Evolutionary conservation across 2,329 filamentous ascomycete genomes (phyloP).

Genomic region (Tothia fuscella): DNA sequence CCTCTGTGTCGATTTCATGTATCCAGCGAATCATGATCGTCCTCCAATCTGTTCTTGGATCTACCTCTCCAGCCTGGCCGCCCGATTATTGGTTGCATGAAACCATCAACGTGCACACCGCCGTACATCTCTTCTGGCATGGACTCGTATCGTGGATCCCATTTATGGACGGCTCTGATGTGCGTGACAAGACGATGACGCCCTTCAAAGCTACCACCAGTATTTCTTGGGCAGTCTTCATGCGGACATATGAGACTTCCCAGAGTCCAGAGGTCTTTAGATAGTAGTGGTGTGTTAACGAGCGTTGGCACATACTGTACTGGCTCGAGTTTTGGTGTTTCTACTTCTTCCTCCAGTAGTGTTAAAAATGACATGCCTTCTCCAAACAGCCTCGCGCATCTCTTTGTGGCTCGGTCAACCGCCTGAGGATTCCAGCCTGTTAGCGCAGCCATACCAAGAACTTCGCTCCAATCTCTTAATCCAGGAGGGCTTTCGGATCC

Average conservation of each 20-base stretch:
- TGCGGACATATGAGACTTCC: constrained; percentile 23
- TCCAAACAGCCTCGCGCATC: constrained; percentile 65
- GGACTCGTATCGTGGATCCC: constrained; percentile 34
- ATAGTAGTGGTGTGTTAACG: too few relatives aligned
- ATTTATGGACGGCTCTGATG: constrained; percentile 33
- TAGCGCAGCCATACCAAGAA: constrained; percentile 66
- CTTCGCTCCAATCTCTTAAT: constrained; percentile 71
- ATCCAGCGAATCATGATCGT: too few relatives aligned
- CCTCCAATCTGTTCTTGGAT: constrained; percentile 4
- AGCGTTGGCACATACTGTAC: too few relatives aligned
- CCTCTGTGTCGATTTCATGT: too few relatives aligned
- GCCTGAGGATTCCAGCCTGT: constrained; percentile 55
- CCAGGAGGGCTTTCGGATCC: constrained; percentile 21
- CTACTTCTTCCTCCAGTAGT: neutral
- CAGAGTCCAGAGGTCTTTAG: constrained; percentile 13
- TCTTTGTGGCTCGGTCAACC: constrained; percentile 55
- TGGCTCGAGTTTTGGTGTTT: neutral
- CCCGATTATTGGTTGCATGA: constrained; percentile 43
- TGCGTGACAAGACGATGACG: constrained; percentile 30
- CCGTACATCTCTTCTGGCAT: constrained; percentile 40
- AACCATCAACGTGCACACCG: constrained; percentile 57
- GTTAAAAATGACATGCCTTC: constrained; percentile 56
- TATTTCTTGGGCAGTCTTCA: constrained; percentile 18
- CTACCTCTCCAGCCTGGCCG: constrained; percentile 3
- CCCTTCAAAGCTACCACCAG: constrained; percentile 17